A percentile compares a stretch with the other conserved stretches of the same genome.
These are phyloP conservation scores for Aureobasidium sp. DNA, from an alignment of 2,329 filamentous ascomycete genomes.

Conservation along the genomic window DNA sequence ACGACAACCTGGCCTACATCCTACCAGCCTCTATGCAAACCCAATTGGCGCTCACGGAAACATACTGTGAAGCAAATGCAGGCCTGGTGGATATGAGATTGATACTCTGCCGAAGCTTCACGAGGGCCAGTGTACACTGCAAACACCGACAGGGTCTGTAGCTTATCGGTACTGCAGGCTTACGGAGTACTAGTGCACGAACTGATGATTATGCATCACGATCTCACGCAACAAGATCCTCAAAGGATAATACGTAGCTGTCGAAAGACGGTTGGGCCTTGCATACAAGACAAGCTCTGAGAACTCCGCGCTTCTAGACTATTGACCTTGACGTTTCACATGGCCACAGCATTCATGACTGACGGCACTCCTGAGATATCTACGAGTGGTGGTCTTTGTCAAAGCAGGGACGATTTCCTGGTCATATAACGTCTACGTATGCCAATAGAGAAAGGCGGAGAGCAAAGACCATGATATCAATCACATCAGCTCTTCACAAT, in stretches of 20 bases:
- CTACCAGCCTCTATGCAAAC: background rate
- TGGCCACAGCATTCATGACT: background rate
- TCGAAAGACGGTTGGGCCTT: background rate
- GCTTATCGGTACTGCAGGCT: background rate
- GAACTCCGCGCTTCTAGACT: background rate
- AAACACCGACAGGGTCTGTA: background rate
- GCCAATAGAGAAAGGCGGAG: background rate
- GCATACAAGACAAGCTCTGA: background rate
- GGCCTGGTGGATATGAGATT: no score
- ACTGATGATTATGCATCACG: background rate
- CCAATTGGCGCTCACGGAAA: background rate
- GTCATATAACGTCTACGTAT: background rate
- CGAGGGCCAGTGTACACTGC: background rate
- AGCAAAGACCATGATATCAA: background rate
- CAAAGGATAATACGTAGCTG: background rate
- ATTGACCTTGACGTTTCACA: background rate
- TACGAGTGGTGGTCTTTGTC: background rate
- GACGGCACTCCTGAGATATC: background rate
- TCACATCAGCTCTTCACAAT: background rate
- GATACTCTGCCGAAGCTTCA: background rate
- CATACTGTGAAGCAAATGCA: background rate
- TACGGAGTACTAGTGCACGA: background rate
- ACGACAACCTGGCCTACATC: background rate
- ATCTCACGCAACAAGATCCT: slow-evolving; percentile 25
- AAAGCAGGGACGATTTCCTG: background rate